Evolutionary conservation across 1,284 basidiomycete genomes (phyloP), one percentile per base, ranked within the genome.

Genomic region (Rhodotorula sp.): DNA sequence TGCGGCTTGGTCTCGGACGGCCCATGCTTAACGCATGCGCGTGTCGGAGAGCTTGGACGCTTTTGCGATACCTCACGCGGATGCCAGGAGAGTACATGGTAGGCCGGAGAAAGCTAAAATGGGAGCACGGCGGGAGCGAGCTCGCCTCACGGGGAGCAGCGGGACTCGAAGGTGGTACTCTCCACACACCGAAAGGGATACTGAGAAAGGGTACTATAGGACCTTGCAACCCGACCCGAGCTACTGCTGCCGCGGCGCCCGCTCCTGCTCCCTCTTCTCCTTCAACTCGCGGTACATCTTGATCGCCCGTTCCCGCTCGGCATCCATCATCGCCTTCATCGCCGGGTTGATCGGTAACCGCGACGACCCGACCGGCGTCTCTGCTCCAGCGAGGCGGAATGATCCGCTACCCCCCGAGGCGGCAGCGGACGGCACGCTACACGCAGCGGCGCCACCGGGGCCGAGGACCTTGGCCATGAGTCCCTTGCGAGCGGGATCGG

Each of bases 281-380:
- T 89, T 90, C 80, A 91, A 76, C 80, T 88, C 85, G 70, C 90
- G 81, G 79, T 92, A 91, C 67, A 85, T 82, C 77, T 80, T 81
- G 69, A 92, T 87, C 21, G 82, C 89, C 70, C 84, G 87, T 77
- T 88, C 87, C 68, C 90, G 83, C 81, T 91, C 90, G 70, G 84
- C 82, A 76, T 89, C 89, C 85, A 92, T 86, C 87, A 88, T 86
- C 16, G 83, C 83, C 79, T 86, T 88, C 81, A 90, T 89, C 10
- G 87, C 86, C 48, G 67, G 70, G 50, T 66, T 66, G 61, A 76
- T 58, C 3, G 74, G 74, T 60, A 74, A 43, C 60, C 74, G 43
- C 50, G 62, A 57, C 58, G 49, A 57, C 7, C 71, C 68, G 43
- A 73, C 68, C 3, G 71, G 68, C 49, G 60, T 66, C 14, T 73